Percentiles rank a stretch among this genome's conserved stretches.
These are phyloP conservation scores for Camillea tinctor DNA, from an alignment of 2,329 filamentous ascomycete species.

Conservation along the genomic window DNA sequence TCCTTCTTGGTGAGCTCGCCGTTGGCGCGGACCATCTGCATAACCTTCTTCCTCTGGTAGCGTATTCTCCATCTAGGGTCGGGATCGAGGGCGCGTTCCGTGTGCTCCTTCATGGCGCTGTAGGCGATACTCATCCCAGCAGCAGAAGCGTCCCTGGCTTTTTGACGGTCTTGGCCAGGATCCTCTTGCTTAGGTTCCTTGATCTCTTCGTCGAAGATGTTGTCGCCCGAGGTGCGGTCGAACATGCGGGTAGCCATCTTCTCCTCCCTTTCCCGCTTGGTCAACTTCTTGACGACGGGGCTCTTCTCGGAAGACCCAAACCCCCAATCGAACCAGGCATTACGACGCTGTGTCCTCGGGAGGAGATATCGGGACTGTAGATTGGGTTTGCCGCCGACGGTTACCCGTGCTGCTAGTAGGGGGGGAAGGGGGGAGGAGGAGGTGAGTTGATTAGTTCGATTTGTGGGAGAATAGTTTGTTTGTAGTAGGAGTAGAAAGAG, in stretches of 20 bases:
- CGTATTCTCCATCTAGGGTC: conserved; percentile 67
- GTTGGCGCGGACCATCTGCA: conserved; percentile 68
- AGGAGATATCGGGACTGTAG: conserved; percentile 27
- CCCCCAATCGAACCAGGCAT: conserved; percentile 42
- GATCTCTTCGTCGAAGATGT: conserved; percentile 62
- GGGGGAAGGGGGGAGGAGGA: background rate
- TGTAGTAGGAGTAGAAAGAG: conserved; percentile 1
- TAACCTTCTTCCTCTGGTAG: conserved; percentile 83
- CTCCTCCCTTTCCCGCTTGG: conserved; percentile 40
- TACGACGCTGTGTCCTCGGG: conserved; percentile 38
- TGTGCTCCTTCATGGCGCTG: conserved; percentile 47
- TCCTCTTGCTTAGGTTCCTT: conserved; percentile 30
- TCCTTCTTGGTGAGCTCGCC: conserved; percentile 66
- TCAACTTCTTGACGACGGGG: conserved; percentile 15
- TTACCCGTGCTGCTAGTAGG: conserved; percentile 16
- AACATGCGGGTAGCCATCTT: conserved; percentile 42
- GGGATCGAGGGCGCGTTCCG: conserved; percentile 70
- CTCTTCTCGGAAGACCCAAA: conserved; percentile 23
- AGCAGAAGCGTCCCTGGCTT: background rate
- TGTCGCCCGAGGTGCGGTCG: conserved; percentile 49
- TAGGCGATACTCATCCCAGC: conserved; percentile 28
- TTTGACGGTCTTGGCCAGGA: conserved; percentile 1
- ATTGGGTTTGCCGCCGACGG: conserved; percentile 21
- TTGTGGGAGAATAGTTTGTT: background rate
- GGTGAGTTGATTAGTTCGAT: conserved; percentile 6